These are phyloP conservation scores for Pythium apleroticum DNA, from an alignment of 352 stramenopile genomes.

Conservation along the genomic window DNA sequence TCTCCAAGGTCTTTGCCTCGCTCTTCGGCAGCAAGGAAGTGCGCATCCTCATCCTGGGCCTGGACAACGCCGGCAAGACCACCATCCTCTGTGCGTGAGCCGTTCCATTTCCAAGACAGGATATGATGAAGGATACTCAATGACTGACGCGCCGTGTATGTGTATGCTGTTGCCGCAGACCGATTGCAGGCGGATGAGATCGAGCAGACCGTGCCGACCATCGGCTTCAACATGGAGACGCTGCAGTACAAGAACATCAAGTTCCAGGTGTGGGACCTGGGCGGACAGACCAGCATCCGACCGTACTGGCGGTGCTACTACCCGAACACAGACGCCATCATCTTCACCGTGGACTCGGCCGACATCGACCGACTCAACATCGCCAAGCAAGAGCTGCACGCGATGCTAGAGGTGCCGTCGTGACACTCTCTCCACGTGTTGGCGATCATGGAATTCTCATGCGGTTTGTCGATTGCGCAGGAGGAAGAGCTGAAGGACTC, in stretches of 20 bases:
- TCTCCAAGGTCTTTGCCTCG: conserved; percentile 96
- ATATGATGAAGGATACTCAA: not conserved
- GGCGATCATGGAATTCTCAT: not conserved
- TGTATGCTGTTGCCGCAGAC: conserved; percentile 38
- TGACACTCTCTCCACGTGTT: not conserved
- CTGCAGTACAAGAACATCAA: conserved; percentile 93
- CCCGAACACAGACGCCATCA: conserved; percentile 98
- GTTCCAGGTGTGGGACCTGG: conserved; percentile 99
- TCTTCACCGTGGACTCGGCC: conserved; percentile 96
- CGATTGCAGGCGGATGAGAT: conserved; percentile 92
- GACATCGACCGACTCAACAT: conserved; percentile 97
- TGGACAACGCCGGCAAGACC: conserved; percentile 99
- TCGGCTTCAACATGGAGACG: conserved; percentile 97
- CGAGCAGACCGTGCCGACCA: conserved; percentile 99
- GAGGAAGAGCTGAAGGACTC: conserved; percentile 99
- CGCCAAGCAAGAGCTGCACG: conserved; percentile 97
- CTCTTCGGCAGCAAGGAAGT: conserved; percentile 99
- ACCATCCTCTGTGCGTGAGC: conserved; percentile 96
- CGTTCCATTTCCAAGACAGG: not conserved
- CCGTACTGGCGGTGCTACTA: conserved; percentile 99
- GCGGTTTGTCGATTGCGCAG: conserved; percentile 32
- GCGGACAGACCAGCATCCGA: conserved; percentile 99
- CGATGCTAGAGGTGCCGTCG: conserved; percentile 92
- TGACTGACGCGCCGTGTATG: not conserved
- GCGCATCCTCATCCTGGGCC: conserved; percentile 98